Conservation (phyloP, 1,284 basidiomycete species). For the Vanrija sp. region DNA sequence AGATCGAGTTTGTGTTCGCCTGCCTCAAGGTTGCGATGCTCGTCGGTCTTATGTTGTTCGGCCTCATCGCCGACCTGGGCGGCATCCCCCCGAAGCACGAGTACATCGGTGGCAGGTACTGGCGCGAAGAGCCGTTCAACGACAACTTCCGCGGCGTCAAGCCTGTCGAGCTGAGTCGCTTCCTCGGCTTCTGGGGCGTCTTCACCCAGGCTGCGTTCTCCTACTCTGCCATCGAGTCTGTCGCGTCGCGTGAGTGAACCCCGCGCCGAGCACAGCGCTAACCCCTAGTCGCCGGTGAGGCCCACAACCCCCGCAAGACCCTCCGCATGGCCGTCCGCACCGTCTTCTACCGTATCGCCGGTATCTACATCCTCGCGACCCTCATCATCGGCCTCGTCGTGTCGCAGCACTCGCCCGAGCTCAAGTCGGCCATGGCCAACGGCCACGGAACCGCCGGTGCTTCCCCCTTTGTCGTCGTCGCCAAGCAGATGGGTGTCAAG, state of each 20-base stretch:
- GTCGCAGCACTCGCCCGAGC: constrained; percentile 39
- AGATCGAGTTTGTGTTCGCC: constrained; percentile 59
- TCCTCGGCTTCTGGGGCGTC: constrained; percentile 63
- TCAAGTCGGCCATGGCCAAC: constrained; percentile 56
- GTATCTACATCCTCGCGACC: constrained; percentile 54
- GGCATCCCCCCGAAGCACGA: constrained; percentile 59
- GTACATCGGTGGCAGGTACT: constrained; percentile 54
- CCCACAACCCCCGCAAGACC: constrained; percentile 62
- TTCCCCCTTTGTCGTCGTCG: constrained; percentile 74
- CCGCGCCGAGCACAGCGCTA: too few relatives aligned
- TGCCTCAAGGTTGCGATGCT: constrained; percentile 68
- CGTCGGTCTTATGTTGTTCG: constrained; percentile 54
- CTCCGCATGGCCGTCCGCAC: constrained; percentile 67
- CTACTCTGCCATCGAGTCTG: constrained; percentile 44
- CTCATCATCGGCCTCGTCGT: constrained; percentile 44
- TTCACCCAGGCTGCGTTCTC: constrained; percentile 47
- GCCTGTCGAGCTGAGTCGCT: constrained; percentile 34
- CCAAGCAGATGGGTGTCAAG: constrained; percentile 64
- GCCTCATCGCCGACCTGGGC: constrained; percentile 67
- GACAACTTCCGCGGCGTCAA: constrained; percentile 27
- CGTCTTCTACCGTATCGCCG: constrained; percentile 65
- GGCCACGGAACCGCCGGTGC: constrained; percentile 60
- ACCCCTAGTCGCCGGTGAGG: constrained; percentile 49
- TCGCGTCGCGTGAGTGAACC: constrained; percentile 38
- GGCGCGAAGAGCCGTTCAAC: constrained; percentile 57